Evolutionary conservation across 2,329 filamentous ascomycete species (phyloP).

Genomic region (Talaromyces amestolkiae): DNA sequence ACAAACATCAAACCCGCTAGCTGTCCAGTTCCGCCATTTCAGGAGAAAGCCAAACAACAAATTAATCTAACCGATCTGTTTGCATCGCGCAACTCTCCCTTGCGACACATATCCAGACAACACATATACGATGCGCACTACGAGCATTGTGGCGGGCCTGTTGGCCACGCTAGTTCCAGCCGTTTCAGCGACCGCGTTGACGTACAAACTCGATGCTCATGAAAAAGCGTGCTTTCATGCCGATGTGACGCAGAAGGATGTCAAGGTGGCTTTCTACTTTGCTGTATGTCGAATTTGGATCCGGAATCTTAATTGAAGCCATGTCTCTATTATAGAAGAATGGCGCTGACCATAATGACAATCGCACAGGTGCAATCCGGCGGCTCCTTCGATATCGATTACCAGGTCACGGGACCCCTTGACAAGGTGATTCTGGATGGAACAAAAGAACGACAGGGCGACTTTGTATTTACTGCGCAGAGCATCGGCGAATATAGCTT

Average conservation of each 20-base stretch:
- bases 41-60: constrained; percentile 19
- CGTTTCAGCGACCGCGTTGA: constrained; percentile 83
- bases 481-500: constrained; percentile 87
- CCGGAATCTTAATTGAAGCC: background rate
- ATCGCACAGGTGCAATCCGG: constrained; percentile 82
- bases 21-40: constrained; percentile 19
- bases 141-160: constrained; percentile 62
- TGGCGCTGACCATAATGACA: background rate
- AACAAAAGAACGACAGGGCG: constrained; percentile 87
- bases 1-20: constrained; percentile 18
- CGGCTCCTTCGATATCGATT: constrained; percentile 96
- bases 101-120: background rate
- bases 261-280: constrained; percentile 98
- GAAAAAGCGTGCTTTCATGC: constrained; percentile 97
- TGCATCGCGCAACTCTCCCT: background rate
- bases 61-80: background rate
- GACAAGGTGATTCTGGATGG: constrained; percentile 81
- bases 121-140: constrained; percentile 60
- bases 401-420: constrained; percentile 77
- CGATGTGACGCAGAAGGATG: constrained; percentile 69
- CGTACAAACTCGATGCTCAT: constrained; percentile 84
- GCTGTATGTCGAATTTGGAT: constrained; percentile 62
- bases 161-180: constrained; percentile 68
- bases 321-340: background rate
- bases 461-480: constrained; percentile 95